Base-by-base conservation (phyloP, 306 rosid species). In the Gillenia trifoliata region DNA sequence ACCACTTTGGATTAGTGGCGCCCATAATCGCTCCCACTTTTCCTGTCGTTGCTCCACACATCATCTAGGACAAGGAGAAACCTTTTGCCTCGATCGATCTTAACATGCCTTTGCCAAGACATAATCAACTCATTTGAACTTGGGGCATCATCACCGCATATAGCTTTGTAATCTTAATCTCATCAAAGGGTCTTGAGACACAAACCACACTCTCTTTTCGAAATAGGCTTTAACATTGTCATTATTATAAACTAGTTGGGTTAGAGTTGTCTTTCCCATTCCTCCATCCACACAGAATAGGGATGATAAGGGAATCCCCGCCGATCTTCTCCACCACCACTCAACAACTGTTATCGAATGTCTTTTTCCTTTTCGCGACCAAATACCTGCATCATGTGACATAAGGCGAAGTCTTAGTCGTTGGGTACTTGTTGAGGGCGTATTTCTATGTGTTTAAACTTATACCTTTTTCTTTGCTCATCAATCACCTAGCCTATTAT, bases 51-150 rank as follows among this genome's bases (percentile, higher is more conserved):
- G 20, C 20, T 29, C 80, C 80, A 77, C 15, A 70, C 76, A 66
- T 77, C 76, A 33, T 77, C 80, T 43, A 77, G 38, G 11, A 77
- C 75, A 16, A 77, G 64, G 8, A 77, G 43, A 38, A 77, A 68
- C 29, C 8, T 76, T 6, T 34, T 59, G 4, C 26, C 29, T 74
- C 43, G 5, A 55, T 3, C 0, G 7, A 22, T 55, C 3, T 55
- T 20, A 2, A 55, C 61, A 7, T 52, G 22, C 25, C 2, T 1
- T 52, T n/a, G n/a, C 17, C 57, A 52, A 20, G 57, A 52, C 22
- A 52, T 1, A 1, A 1, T 13, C 11, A 52, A 52, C 57, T n/a
- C 57, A 52, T 52, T 0, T 52, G 57, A 52, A 3, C 0, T 52
- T 52, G 10, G 10, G 23, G 4, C 10, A 3, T 0, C 22, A 52